Evolutionary conservation across 2,329 filamentous ascomycete species (phyloP), one percentile per base, ranked within the genome.

Genomic region (Ophiocordyceps camponoti-rufipedis): DNA sequence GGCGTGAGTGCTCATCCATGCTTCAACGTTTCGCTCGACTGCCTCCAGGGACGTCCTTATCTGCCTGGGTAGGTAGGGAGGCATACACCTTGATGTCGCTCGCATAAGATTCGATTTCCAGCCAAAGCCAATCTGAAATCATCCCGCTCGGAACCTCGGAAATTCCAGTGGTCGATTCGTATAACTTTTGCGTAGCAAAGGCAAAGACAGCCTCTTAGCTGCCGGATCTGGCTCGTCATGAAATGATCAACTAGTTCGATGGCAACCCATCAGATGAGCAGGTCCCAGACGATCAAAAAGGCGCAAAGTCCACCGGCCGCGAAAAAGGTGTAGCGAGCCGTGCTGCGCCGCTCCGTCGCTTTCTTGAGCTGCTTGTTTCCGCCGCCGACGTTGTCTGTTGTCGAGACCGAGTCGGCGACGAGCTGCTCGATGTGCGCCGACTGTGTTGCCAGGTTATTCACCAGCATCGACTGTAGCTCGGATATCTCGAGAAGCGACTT

Each of bases 311-410:
- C 79, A 47, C 80, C 78, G 5, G 82, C 82, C n/a, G 79, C 81
- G 59, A 83, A 88, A 54, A 89, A 89, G 0, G 86, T 85, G 53
- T 80, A 79, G 57, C 80, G 78, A 29, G 85, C 85, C 41, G 80
- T 72, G 62, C 83, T 86, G 38, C 75, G 71, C 52, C 79, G 70
- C 58, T 84, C 72, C 1, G 75, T 78, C 28, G 89, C 91, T 56
- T 82, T 79, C 65, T 91, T 91, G 45, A 98, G 69, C 67, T 96
- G 81, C 63, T 82, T 84, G 66, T 98, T 98, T 16, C 89, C 91
- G 47, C 79, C 79, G 13, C 82, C 82, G 44, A 98, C 77, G 56
- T 96, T 95, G 58, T 89, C 83, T 28, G 80, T 77, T 10, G 88
- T 95, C 31, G 76, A 72, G 48, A 80, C 74, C 2, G 86, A 87